A percentile compares a stretch with the other conserved stretches of the same genome.
phyloP scores from a whole-genome alignment of 352 stramenopile genomes.

The Phytophthora crassamura region DNA sequence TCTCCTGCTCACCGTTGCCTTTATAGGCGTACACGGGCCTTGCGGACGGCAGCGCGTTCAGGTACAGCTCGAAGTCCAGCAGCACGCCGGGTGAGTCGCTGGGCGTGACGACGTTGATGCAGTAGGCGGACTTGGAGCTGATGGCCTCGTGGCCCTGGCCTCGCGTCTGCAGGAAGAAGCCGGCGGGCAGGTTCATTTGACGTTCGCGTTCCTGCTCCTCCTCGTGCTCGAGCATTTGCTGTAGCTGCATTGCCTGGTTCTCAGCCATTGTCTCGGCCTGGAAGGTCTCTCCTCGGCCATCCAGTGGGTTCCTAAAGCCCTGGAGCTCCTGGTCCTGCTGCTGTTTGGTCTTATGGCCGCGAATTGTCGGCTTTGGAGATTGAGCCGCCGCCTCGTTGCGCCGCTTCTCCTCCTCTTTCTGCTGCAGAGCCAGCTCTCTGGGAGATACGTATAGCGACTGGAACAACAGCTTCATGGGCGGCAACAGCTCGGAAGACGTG shows the following conservation, averaged over 20 bases:
- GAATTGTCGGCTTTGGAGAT: conserved; percentile 31
- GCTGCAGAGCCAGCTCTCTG: conserved; percentile 51
- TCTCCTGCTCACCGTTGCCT: conserved; percentile 44
- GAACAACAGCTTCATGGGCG: conserved; percentile 78
- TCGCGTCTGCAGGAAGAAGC: conserved; percentile 76
- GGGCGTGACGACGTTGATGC: conserved; percentile 78
- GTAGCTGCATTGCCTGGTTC: conserved; percentile 7
- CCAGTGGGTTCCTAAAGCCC: conserved; percentile 18
- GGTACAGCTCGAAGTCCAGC: conserved; percentile 77
- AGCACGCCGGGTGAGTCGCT: conserved; percentile 65
- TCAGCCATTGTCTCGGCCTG: conserved; percentile 27
- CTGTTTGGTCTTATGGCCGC: conserved; percentile 22
- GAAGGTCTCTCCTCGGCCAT: conserved; percentile 22
- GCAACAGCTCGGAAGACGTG: conserved; percentile 57
- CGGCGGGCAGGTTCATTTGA: conserved; percentile 45
- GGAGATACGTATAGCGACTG: conserved; percentile 81
- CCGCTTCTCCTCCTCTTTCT: conserved; percentile 50
- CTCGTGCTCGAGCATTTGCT: conserved; percentile 16
- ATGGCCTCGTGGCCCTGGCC: conserved; percentile 78
- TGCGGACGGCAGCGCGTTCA: conserved; percentile 72
- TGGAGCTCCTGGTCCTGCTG: conserved; percentile 8
- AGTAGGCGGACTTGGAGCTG: conserved; percentile 66
- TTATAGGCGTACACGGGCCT: conserved; percentile 60
- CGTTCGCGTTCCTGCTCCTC: conserved; percentile 33
- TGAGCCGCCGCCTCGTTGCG: conserved; percentile 38